Evolutionary conservation across 2,329 filamentous ascomycete genomes (phyloP).

Genomic region (Aspergillus clavatus): DNA sequence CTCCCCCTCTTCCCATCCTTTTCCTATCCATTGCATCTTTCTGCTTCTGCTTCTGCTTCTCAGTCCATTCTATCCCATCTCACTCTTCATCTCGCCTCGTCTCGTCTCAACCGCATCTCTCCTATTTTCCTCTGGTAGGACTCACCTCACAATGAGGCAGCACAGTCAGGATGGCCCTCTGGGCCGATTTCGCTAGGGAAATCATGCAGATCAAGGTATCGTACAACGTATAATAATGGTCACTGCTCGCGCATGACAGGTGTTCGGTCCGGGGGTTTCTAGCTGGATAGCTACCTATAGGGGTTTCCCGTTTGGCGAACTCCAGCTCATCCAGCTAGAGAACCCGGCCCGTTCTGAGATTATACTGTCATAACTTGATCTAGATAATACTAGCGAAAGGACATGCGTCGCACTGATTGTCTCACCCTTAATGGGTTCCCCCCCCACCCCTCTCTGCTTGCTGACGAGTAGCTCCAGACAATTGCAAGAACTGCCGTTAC

Average conservation of each 20-base stretch:
- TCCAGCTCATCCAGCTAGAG: constrained; percentile 28
- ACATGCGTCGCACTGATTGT: constrained; percentile 65
- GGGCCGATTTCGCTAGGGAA: constrained; percentile 26
- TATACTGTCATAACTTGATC: constrained; percentile 80
- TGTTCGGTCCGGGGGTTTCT: constrained; percentile 31
- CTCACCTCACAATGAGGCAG: constrained; percentile 27
- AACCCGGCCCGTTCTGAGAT: constrained; percentile 60
- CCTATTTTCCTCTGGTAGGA: constrained; percentile 24
- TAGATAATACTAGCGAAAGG: constrained; percentile 85
- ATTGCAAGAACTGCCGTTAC: constrained; percentile 27
- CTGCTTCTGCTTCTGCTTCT: constrained; percentile 2
- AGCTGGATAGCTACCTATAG: constrained; percentile 2
- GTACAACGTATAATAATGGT: constrained; percentile 36
- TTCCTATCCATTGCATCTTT: no score
- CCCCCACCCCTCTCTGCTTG: constrained; percentile 19
- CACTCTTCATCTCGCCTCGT: background rate
- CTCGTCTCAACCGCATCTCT: background rate
- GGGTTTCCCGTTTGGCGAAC: constrained; percentile 5
- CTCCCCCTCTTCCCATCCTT: constrained; percentile 3
- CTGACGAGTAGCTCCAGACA: constrained; percentile 26
- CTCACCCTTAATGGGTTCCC: constrained; percentile 36
- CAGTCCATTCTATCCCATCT: background rate
- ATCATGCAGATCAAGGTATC: constrained; percentile 41
- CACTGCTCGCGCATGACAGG: constrained; percentile 41
- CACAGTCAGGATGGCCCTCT: constrained; percentile 17